These are phyloP conservation scores for Pestalotiopsis sp. DNA, from an alignment of 2,329 filamentous ascomycete species.

Conservation along the genomic window DNA sequence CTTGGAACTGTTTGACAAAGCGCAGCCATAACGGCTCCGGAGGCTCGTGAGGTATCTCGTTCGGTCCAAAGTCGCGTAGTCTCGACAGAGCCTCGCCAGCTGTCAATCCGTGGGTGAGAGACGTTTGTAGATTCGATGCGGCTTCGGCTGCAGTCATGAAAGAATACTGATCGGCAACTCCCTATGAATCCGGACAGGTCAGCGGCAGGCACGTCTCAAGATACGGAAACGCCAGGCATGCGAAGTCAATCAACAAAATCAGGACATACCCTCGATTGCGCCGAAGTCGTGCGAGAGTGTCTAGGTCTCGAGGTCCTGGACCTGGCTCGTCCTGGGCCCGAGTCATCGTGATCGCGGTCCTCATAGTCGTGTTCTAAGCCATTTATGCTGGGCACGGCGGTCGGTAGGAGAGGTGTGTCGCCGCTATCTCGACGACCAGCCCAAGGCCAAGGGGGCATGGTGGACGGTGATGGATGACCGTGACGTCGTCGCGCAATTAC, in stretches of 20 bases:
- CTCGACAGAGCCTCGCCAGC: constrained; percentile 80
- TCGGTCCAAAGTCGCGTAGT: constrained; percentile 80
- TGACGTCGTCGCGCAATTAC: constrained; percentile 19
- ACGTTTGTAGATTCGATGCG: constrained; percentile 77
- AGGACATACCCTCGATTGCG: constrained; percentile 53
- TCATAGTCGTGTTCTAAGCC: constrained; percentile 28
- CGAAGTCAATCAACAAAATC: not conserved
- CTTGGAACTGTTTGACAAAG: constrained; percentile 95
- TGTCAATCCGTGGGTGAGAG: constrained; percentile 79
- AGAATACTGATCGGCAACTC: constrained; percentile 62
- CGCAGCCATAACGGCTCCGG: constrained; percentile 94
- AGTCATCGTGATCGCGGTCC: constrained; percentile 23
- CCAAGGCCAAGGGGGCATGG: constrained; percentile 41
- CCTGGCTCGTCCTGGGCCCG: constrained; percentile 35
- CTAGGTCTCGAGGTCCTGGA: constrained; percentile 33
- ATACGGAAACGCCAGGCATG: too few relatives aligned
- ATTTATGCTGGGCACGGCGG: constrained; percentile 35
- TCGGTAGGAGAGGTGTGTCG: constrained; percentile 37
- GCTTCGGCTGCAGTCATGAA: constrained; percentile 78
- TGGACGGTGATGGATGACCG: constrained; percentile 23
- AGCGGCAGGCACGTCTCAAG: too few relatives aligned
- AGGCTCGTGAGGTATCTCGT: constrained; percentile 92
- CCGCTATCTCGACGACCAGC: constrained; percentile 33
- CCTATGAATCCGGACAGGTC: constrained; percentile 34
- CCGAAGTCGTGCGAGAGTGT: constrained; percentile 53